Evolutionary conservation across 495 filamentous ascomycete genomes (phyloP).

Genomic region (Aspergillus nanangensis): DNA sequence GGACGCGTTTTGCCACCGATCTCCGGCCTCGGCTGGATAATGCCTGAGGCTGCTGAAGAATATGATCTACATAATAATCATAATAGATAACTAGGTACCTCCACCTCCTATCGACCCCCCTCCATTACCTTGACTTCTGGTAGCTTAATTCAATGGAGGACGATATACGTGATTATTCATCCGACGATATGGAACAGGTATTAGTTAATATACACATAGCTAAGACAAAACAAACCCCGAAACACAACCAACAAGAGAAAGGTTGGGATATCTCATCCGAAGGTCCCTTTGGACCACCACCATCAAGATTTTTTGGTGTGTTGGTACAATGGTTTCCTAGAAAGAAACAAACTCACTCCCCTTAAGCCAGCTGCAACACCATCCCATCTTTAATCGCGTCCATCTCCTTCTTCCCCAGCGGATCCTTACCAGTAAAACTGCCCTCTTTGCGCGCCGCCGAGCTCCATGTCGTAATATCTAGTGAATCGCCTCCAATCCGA

Average conservation of each 20-base stretch:
- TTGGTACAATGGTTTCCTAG: no score
- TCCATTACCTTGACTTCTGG: no score
- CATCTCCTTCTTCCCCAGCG: conserved; percentile 12
- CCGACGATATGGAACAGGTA: not conserved
- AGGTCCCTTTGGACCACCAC: no score
- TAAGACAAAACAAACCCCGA: not conserved
- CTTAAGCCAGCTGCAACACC: conserved; percentile 9
- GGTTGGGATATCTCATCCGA: no score
- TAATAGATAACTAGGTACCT: no score
- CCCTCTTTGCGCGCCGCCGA: conserved; percentile 14
- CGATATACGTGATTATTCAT: no score
- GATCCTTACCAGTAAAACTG: conserved; percentile 19
- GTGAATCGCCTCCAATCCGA: conserved; percentile 17
- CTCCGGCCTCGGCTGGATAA: conserved; percentile 3
- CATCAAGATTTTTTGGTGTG: no score
- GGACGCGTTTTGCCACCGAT: conserved; percentile 19
- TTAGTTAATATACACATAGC: not conserved
- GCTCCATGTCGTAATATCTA: conserved; percentile 22
- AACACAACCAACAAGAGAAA: no score
- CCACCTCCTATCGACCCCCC: not conserved
- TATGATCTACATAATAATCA: no score
- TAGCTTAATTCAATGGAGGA: no score
- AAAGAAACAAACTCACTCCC: not conserved
- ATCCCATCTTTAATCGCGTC: conserved; percentile 19
- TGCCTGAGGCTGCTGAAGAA: conserved; percentile 18